These are phyloP conservation scores for Eleusine coracana DNA, from an alignment of 176 grass and related monocot genomes.

Conservation along the genomic window DNA sequence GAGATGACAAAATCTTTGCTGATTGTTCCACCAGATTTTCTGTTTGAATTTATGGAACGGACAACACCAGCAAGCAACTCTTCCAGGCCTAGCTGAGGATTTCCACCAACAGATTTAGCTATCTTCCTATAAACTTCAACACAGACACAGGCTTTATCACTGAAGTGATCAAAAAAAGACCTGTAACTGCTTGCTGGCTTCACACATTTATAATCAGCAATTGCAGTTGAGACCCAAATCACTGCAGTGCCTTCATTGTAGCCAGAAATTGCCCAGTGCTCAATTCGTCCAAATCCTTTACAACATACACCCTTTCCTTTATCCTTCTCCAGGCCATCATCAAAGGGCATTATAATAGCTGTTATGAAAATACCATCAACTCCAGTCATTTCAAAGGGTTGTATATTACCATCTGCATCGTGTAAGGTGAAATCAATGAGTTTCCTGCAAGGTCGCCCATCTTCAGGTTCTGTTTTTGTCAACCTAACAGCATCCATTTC, in stretches of 20 bases:
- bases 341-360: constrained; percentile 83
- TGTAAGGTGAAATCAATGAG: constrained; percentile 87
- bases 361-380: constrained; percentile 88
- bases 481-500: constrained; percentile 82
- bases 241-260: constrained; percentile 92
- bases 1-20: constrained; percentile 91
- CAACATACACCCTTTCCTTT: constrained; percentile 76
- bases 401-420: constrained; percentile 83
- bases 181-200: constrained; percentile 88
- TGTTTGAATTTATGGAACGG: constrained; percentile 72
- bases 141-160: constrained; percentile 87
- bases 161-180: constrained; percentile 79
- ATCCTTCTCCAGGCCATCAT: constrained; percentile 86
- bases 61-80: constrained; percentile 94
- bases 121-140: constrained; percentile 92
- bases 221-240: constrained; percentile 93
- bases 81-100: constrained; percentile 70
- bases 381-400: constrained; percentile 98
- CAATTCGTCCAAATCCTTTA: constrained; percentile 96
- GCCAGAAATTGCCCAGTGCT: constrained; percentile 92
- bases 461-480: constrained; percentile 80
- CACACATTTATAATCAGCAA: constrained; percentile 95
- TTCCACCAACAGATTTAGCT: constrained; percentile 73
- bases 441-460: constrained; percentile 67
- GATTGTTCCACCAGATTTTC: constrained; percentile 56